Evolutionary conservation across 108 stramenopile species (phyloP).

Genomic region (Cylindrotheca fusiformis): DNA sequence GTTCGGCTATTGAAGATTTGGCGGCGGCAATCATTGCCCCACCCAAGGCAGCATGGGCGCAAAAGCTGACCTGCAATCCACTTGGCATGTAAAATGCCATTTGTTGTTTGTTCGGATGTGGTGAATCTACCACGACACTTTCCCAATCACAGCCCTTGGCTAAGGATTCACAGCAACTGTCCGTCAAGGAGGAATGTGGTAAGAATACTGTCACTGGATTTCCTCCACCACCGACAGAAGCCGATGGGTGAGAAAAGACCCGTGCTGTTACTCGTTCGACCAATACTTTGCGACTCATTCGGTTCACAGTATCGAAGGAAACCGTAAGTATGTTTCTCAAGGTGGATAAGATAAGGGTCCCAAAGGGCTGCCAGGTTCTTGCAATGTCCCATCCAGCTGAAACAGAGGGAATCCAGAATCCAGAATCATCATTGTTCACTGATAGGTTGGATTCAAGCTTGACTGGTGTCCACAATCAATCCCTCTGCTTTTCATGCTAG

Average conservation of each 20-base stretch:
- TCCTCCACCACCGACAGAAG: slow-evolving; percentile 44
- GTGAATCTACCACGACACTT: slow-evolving; percentile 49
- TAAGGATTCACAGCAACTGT: slow-evolving; percentile 29
- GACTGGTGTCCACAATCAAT: no score
- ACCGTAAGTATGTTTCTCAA: no score
- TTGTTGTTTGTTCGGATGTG: neutral
- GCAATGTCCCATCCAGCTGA: no score
- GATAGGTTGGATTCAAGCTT: no score
- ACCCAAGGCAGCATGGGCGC: slow-evolving; percentile 77
- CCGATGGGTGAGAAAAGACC: slow-evolving; percentile 36
- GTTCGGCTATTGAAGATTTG: neutral
- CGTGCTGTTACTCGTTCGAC: slow-evolving; percentile 41
- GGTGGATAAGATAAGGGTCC: no score
- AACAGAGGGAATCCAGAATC: no score
- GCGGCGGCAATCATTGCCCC: slow-evolving; percentile 22
- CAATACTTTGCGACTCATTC: neutral
- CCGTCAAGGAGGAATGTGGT: slow-evolving; percentile 18
- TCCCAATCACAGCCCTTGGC: slow-evolving; percentile 64
- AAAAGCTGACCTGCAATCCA: slow-evolving; percentile 70
- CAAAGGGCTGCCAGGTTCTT: no score
- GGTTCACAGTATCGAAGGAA: no score
- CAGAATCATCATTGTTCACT: no score
- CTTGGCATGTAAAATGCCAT: slow-evolving; percentile 72
- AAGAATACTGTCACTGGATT: slow-evolving; percentile 73
- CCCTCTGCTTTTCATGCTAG: no score